Conservation (phyloP, 352 stramenopile species). For the Halophytophthora polymorphica region DNA sequence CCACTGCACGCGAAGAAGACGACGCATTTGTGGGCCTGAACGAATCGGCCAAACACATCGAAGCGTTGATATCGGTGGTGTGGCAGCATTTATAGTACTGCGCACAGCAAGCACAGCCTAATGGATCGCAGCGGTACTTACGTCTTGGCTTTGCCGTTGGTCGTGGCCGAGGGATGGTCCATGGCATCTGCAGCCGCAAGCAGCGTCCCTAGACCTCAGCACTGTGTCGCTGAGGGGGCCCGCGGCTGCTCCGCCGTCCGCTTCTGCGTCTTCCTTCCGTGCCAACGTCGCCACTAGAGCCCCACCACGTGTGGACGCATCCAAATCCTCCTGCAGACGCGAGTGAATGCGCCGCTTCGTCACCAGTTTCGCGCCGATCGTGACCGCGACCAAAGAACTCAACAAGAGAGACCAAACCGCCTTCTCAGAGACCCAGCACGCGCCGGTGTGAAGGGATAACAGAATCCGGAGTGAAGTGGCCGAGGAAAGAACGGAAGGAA, state of each 20-base stretch:
- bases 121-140: background rate
- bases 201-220: background rate
- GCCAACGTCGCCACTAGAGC: background rate
- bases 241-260: background rate
- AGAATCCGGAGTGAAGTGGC: too few relatives aligned
- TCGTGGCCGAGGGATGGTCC: conserved; percentile 8
- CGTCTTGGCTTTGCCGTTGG: conserved; percentile 15
- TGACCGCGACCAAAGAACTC: conserved; percentile 9
- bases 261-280: conserved; percentile 6
- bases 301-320: conserved; percentile 10
- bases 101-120: background rate
- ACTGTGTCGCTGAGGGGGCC: background rate
- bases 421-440: too few relatives aligned
- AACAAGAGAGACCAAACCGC: background rate
- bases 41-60: background rate
- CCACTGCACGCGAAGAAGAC: conserved; percentile 7
- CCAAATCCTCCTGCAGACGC: conserved; percentile 1
- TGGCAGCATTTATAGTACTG: too few relatives aligned
- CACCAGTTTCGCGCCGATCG: conserved; percentile 9
- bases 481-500: too few relatives aligned
- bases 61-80: background rate
- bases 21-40: background rate
- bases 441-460: too few relatives aligned
- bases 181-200: conserved; percentile 3
- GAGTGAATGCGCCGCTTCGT: conserved; percentile 11